Conservation (phyloP, 2,329 filamentous ascomycete genomes). For the Colletotrichum euphorbiae region DNA sequence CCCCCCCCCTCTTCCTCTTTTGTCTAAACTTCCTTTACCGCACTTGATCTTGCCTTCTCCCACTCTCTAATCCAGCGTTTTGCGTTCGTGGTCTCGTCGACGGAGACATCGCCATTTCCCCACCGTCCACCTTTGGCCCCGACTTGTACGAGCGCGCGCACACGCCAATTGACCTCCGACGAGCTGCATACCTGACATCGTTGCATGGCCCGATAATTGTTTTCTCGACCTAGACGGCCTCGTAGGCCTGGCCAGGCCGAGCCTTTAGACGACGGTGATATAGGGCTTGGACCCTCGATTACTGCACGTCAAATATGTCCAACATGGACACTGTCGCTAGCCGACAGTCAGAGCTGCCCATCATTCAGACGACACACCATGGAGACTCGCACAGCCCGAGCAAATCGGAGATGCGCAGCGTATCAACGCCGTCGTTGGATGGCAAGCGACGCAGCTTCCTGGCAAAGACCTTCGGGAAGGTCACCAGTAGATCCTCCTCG, state of each 20-base stretch:
- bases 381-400: slow-evolving; percentile 23
- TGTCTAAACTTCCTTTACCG: slow-evolving; percentile 8
- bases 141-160: neutral
- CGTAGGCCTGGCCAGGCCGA: slow-evolving; percentile 34
- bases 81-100: slow-evolving; percentile 29
- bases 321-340: slow-evolving; percentile 36
- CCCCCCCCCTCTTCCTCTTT: slow-evolving; percentile 16
- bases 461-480: slow-evolving; percentile 41
- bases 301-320: slow-evolving; percentile 26
- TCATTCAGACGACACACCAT: slow-evolving; percentile 39
- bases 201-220: slow-evolving; percentile 39
- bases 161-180: slow-evolving; percentile 24
- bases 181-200: neutral
- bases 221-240: slow-evolving; percentile 39
- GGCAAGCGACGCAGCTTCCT: slow-evolving; percentile 39
- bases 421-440: slow-evolving; percentile 27
- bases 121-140: slow-evolving; percentile 7
- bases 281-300: slow-evolving; percentile 22
- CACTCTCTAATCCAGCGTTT: neutral
- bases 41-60: neutral
- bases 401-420: slow-evolving; percentile 31
- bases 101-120: slow-evolving; percentile 16
- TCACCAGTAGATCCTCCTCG: slow-evolving; percentile 39
- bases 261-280: slow-evolving; percentile 27
- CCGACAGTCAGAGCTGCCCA: slow-evolving; percentile 37